Percentiles rank a stretch among this genome's conserved stretches.
These are phyloP conservation scores for Yamadazyma taylorii DNA, from an alignment of 1,139 yeast species.

Conservation along the genomic window DNA sequence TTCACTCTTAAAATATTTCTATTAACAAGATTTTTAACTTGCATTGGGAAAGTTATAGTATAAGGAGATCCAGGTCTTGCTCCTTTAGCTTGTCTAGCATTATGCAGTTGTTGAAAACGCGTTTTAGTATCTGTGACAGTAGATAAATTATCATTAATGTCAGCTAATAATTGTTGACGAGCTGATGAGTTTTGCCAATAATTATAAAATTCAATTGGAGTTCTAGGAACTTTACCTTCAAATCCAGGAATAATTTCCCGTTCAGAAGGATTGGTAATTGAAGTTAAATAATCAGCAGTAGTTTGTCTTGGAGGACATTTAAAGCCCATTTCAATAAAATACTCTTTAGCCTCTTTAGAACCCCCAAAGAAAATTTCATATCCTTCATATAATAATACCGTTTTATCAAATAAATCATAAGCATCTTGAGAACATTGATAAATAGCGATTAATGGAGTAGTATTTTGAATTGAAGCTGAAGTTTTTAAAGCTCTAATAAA, in stretches of 20 bases:
- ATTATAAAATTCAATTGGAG: conserved; percentile 65
- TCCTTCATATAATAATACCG: conserved; percentile 72
- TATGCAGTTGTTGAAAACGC: conserved; percentile 43
- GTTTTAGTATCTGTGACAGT: conserved; percentile 8
- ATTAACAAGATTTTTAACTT: conserved; percentile 28
- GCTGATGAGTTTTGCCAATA: conserved; percentile 63
- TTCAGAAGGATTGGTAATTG: conserved; percentile 55
- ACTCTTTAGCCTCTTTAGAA: conserved; percentile 43
- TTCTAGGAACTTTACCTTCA: conserved; percentile 65
- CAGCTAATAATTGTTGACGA: conserved; percentile 30
- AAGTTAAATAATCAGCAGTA: conserved; percentile 72
- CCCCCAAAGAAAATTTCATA: conserved; percentile 77
- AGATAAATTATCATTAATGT: conserved; percentile 32
- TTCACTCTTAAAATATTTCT: conserved; percentile 28
- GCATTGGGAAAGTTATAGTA: conserved; percentile 36
- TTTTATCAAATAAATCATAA: conserved; percentile 70
- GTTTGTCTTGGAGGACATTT: conserved; percentile 74
- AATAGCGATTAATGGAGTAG: conserved; percentile 58
- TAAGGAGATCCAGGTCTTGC: conserved; percentile 28
- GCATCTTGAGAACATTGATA: conserved; percentile 71
- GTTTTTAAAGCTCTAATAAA: conserved; percentile 62
- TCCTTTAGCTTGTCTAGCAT: conserved; percentile 30
- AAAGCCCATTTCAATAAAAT: conserved; percentile 49
- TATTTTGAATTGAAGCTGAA: conserved; percentile 53
- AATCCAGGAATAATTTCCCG: conserved; percentile 48